Evolutionary conservation across 2,329 filamentous ascomycete species (phyloP).

Genomic region (Coniochaeta sp.): DNA sequence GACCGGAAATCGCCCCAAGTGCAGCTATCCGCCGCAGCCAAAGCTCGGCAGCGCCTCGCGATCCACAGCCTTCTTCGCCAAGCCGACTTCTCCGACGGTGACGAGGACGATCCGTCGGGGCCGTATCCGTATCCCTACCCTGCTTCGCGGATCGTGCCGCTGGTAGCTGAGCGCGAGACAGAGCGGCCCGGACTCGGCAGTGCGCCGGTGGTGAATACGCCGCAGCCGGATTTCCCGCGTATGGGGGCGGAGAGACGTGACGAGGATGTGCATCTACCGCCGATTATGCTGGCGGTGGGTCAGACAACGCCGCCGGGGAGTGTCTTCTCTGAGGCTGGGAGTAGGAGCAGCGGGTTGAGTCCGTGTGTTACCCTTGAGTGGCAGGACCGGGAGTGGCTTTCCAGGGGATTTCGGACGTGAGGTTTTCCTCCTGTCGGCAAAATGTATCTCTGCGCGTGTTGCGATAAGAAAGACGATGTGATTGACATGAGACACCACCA

Average conservation of each 20-base stretch:
- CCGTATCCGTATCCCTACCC: background rate
- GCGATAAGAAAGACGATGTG: too few relatives aligned
- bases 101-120: constrained; percentile 12
- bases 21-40: constrained; percentile 13
- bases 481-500: too few relatives aligned
- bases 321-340: constrained; percentile 1
- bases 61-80: constrained; percentile 20
- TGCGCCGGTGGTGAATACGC: background rate
- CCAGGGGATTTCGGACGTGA: background rate
- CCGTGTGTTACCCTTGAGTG: background rate
- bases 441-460: too few relatives aligned
- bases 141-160: background rate
- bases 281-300: background rate
- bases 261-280: background rate
- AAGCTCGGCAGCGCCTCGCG: constrained; percentile 14
- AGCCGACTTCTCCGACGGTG: constrained; percentile 16
- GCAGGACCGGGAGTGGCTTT: constrained; percentile 2
- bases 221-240: background rate
- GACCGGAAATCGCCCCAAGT: constrained; percentile 3
- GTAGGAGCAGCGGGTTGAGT: background rate
- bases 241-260: background rate
- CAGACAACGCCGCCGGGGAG: background rate
- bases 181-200: background rate
- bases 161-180: background rate
- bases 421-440: background rate